Base-by-base conservation (phyloP, 371 early-diverging fungal genomes). In the Capniomyces stellatus region DNA sequence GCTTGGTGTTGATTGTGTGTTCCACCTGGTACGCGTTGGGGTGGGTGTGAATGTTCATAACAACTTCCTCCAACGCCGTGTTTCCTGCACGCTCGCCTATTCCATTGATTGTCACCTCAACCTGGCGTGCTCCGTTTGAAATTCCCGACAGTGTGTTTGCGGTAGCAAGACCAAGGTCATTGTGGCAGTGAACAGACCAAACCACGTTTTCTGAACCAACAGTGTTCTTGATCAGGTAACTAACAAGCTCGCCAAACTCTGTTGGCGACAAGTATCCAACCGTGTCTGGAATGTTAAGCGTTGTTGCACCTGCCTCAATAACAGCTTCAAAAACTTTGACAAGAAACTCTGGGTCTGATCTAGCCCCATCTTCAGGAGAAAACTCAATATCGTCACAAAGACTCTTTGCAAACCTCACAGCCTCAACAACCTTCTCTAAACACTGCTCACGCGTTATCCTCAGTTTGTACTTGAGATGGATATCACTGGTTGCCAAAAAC, bases 51-150 rank as follows among this genome's bases (percentile, higher is more conserved):
- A 92, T 72, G 39, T 89, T 81, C 93, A 95, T 92, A 35, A 89
- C 85, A 10, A 95, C 75, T 66, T 95, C 93, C 58, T 95, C 96
- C 67, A 93, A 72, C 13, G 93, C 75, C 1, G 96, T 93, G 71
- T 95, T 95, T 54, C 94, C 92, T n/a, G 93, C 95, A 56, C 95
- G 87, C 71, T 94, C 95, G 55, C 95, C 95, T 58, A 95, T 95
- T 30, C 95, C 93, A 73, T 93, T 92, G 64, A 95, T 85, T 0
- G 96, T 90, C 19, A 93, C 93, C 63, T 95, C 96, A 4, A 93
- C 91, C 63, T 95, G 96, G 12, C 93, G 78, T 12, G 92, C 92
- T 43, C 96, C 96, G 61, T 84, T 86, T 40, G 56, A 58, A 35
- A 95, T 73, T 54, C 91, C 96, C 31, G 92, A 79, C 21, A 95